Percentiles rank a stretch among this genome's conserved stretches.
phyloP scores from a whole-genome alignment of 2,329 filamentous ascomycete genomes.

The Tolypocladium pustulatum region DNA sequence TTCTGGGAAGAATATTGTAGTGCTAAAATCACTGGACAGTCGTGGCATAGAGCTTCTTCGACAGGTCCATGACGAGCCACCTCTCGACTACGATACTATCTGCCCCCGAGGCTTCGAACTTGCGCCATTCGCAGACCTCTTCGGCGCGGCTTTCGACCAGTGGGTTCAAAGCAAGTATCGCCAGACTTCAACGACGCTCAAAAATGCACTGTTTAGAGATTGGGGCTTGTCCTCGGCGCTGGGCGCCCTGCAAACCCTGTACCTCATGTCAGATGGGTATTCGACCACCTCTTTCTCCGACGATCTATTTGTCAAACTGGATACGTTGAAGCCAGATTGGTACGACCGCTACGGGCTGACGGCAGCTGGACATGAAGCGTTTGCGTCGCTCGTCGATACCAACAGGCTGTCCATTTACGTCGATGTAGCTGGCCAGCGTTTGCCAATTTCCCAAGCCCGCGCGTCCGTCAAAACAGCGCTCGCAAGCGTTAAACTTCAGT shows the following conservation, averaged over 20 bases:
- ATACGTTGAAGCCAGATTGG: conserved; percentile 52
- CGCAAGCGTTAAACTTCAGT: conserved; percentile 53
- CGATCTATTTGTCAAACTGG: conserved; percentile 65
- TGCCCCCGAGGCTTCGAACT: conserved; percentile 37
- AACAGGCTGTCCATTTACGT: conserved; percentile 53
- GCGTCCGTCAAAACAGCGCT: conserved; percentile 49
- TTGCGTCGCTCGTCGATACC: conserved; percentile 45
- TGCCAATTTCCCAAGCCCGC: conserved; percentile 34
- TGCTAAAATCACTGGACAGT: conserved; percentile 62
- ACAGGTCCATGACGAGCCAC: conserved; percentile 25
- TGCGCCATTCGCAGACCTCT: conserved; percentile 64
- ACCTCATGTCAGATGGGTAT: conserved; percentile 66
- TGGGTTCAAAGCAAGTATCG: conserved; percentile 71
- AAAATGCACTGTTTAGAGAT: conserved; percentile 53
- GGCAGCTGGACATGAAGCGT: conserved; percentile 64
- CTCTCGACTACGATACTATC: conserved; percentile 46
- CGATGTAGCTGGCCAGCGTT: conserved; percentile 25
- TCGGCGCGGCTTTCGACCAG: conserved; percentile 58
- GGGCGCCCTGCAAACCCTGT: conserved; percentile 59
- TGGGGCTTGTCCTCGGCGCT: conserved; percentile 59
- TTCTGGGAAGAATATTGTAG: conserved; percentile 78
- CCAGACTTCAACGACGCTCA: conserved; percentile 56
- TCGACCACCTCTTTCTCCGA: conserved; percentile 54
- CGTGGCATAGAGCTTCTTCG: conserved; percentile 25
- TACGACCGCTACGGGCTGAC: conserved; percentile 74